Evolutionary conservation across 495 filamentous ascomycete genomes (phyloP), one percentile per base, ranked within the genome.

Genomic region (Echria macrotheca): DNA sequence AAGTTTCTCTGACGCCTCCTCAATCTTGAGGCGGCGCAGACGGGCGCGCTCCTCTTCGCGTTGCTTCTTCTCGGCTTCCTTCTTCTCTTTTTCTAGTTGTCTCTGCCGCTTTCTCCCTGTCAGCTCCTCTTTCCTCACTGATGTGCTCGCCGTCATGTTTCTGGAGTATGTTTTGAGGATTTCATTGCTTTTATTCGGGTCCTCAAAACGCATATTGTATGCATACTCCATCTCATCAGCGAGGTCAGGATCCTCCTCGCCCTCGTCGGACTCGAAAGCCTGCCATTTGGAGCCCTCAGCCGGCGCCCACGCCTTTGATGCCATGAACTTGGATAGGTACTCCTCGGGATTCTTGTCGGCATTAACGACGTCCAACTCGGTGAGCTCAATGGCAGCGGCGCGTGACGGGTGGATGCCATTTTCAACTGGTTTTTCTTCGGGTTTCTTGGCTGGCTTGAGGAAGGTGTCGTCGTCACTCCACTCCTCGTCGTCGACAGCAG

Each of bases 171-270:
- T 88, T 52, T 83, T 80, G 2, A 96, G 64, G 43, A 84, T 80
- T 59, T 95, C 87, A 55, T 96, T 95, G 51, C 85, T 78, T 53
- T 82, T 85, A 56, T 74, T 76, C 1, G 93, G 89, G 57, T 98
- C 86, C 59, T 98, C 93, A 58, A 98, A 98, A 19, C 93, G 86
- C 66, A 96, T 72, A 66, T 98, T 98, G 71, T 94, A 98, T n/a
- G 89, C 91, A 45, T 84, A 77, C 64, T 98, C 93, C 55, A 89
- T 90, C 22, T 79, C 79, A 21, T 98, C 93, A 26, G 91, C 91
- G 21, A 82, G 77, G 11, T 80, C 73, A 40, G 90, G 85, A 23
- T 90, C 85, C 28, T 90, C 86, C 43, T 91, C 87, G 17, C 86
- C 87, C 45, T 96, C 93, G 55, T 98, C 93, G 0, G 89, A 94